A percentile compares a stretch with the other conserved stretches of the same genome.
Conservation (phyloP, 306 rosid species). For the Hippophae rhamnoides region DNA sequence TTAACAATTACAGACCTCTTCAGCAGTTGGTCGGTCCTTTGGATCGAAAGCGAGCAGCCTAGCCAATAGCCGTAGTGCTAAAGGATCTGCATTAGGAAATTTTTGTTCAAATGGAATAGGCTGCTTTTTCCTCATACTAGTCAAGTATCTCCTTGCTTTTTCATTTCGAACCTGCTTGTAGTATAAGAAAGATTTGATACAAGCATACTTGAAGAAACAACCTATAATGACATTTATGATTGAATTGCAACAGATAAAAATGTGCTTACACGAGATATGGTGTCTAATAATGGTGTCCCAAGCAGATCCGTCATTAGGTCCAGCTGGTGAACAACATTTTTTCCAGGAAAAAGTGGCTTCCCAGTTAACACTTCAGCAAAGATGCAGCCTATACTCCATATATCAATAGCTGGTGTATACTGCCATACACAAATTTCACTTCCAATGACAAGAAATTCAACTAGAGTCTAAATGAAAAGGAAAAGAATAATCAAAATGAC, state of each 20-base stretch:
- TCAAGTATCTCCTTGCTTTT: constrained; percentile 89
- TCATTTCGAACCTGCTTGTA: constrained; percentile 77
- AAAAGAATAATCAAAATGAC: no score
- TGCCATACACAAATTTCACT: constrained; percentile 25
- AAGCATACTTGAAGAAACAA: not conserved
- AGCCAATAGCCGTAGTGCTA: constrained; percentile 58
- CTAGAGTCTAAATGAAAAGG: no score
- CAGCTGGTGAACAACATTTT: constrained; percentile 91
- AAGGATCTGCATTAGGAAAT: constrained; percentile 82
- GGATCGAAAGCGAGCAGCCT: constrained; percentile 91
- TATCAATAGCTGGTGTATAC: constrained; percentile 98
- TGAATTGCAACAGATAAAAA: constrained; percentile 5
- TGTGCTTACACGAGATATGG: constrained; percentile 63
- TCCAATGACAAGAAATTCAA: not conserved
- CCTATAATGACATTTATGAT: constrained; percentile 6
- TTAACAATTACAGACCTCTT: constrained; percentile 55
- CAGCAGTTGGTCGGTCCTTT: constrained; percentile 89
- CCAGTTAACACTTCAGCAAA: constrained; percentile 89
- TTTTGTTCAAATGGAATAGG: constrained; percentile 63
- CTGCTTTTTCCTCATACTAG: constrained; percentile 84
- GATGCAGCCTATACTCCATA: constrained; percentile 96
- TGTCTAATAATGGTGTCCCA: constrained; percentile 81
- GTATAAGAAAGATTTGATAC: constrained; percentile 7
- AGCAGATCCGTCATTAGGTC: constrained; percentile 95
- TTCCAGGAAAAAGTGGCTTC: constrained; percentile 94